These are phyloP conservation scores for Stachybotrys chlorohalonatus DNA, from an alignment of 2,329 filamentous ascomycete genomes.

Conservation along the genomic window DNA sequence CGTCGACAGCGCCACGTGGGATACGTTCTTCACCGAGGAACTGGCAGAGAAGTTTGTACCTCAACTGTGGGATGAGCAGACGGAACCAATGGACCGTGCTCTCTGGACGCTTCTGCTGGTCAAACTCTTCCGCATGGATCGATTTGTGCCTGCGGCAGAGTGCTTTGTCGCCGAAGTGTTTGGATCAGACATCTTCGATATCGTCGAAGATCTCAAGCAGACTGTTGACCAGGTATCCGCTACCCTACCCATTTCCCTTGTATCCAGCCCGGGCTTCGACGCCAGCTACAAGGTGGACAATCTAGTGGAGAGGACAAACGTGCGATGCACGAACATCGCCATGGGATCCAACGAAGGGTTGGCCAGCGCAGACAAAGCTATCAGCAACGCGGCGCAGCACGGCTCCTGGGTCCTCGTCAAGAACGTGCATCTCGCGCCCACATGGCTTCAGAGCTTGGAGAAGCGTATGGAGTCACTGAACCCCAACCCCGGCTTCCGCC, in stretches of 20 bases:
- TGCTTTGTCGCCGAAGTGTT: slow-evolving; percentile 84
- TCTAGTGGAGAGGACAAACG: slow-evolving; percentile 73
- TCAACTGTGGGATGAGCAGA: slow-evolving; percentile 56
- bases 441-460: slow-evolving; percentile 94
- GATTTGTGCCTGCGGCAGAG: slow-evolving; percentile 88
- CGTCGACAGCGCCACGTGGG: slow-evolving; percentile 59
- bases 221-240: slow-evolving; percentile 79
- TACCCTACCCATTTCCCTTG: slow-evolving; percentile 78
- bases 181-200: slow-evolving; percentile 71
- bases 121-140: slow-evolving; percentile 91
- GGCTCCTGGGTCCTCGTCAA: slow-evolving; percentile 97
- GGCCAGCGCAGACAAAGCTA: slow-evolving; percentile 88
- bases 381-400: slow-evolving; percentile 81
- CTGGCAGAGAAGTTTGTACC: slow-evolving; percentile 80
- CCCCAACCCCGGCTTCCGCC: slow-evolving; percentile 81
- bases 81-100: slow-evolving; percentile 61
- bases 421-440: slow-evolving; percentile 93
- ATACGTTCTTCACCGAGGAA: slow-evolving; percentile 76
- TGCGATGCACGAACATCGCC: slow-evolving; percentile 90
- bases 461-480: slow-evolving; percentile 95
- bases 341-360: slow-evolving; percentile 98
- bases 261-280: slow-evolving; percentile 93
- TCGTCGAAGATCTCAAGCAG: slow-evolving; percentile 74
- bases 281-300: slow-evolving; percentile 98
- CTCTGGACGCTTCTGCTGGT: slow-evolving; percentile 80